A percentile compares a stretch with the other conserved stretches of the same genome.
These are phyloP conservation scores for Magnolia changhungtana DNA, from an alignment of 164 flowering plant species.

Conservation along the genomic window DNA sequence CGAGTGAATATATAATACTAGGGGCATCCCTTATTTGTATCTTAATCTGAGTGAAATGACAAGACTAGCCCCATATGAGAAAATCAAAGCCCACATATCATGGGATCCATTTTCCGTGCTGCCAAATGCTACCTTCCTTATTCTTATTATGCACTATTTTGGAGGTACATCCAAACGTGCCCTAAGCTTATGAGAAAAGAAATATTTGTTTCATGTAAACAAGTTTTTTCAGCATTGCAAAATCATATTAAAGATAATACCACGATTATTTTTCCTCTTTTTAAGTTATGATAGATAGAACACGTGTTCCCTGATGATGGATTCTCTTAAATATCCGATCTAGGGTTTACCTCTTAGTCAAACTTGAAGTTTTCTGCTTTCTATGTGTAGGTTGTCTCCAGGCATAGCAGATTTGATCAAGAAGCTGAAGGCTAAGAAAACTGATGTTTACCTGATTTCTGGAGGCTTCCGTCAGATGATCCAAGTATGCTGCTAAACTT, in stretches of 20 bases:
- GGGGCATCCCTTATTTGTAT: too few relatives aligned
- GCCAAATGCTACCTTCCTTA: too few relatives aligned
- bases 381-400: constrained; percentile 68
- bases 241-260: background rate
- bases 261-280: too few relatives aligned
- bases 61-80: too few relatives aligned
- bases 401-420: constrained; percentile 74
- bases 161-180: too few relatives aligned
- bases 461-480: constrained; percentile 99
- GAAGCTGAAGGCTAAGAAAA: constrained; percentile 63
- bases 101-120: too few relatives aligned
- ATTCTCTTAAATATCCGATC: background rate
- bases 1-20: too few relatives aligned
- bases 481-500: constrained; percentile 45
- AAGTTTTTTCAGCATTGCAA: too few relatives aligned
- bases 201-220: background rate
- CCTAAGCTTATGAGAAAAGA: background rate
- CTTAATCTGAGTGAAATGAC: too few relatives aligned
- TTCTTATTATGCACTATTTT: too few relatives aligned
- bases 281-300: background rate
- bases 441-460: constrained; percentile 69
- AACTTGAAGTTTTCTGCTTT: constrained; percentile 10
- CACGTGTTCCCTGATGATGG: background rate
- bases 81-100: too few relatives aligned
- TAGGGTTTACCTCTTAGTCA: background rate